These are phyloP conservation scores for Lophiostoma macrostomum DNA, from an alignment of 495 filamentous ascomycete species.

Conservation along the genomic window DNA sequence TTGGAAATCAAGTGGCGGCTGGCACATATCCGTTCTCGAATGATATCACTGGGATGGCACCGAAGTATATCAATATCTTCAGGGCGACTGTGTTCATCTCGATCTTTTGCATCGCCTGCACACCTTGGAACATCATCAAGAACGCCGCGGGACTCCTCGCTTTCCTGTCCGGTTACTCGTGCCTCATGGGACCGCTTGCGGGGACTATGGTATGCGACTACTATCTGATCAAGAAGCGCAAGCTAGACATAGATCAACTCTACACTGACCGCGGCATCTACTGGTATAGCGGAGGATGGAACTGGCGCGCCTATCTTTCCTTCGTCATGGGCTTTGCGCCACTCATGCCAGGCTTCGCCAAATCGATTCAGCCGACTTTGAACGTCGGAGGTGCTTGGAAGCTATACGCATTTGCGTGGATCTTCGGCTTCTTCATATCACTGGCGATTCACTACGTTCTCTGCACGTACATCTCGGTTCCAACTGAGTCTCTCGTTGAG, in stretches of 20 bases:
- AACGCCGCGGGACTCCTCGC: slow-evolving; percentile 45
- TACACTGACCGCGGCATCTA: slow-evolving; percentile 46
- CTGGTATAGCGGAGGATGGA: slow-evolving; percentile 45
- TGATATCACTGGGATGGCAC: slow-evolving; percentile 43
- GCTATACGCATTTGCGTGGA: slow-evolving; percentile 43
- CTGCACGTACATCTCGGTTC: slow-evolving; percentile 41
- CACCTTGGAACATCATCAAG: slow-evolving; percentile 52
- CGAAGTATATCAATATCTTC: slow-evolving; percentile 46
- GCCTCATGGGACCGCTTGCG: slow-evolving; percentile 49
- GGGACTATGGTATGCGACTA: slow-evolving; percentile 50
- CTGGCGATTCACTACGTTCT: slow-evolving; percentile 42
- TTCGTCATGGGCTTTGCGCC: slow-evolving; percentile 46
- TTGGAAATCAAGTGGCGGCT: slow-evolving; percentile 45
- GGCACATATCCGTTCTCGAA: slow-evolving; percentile 45
- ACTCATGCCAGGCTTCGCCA: slow-evolving; percentile 44
- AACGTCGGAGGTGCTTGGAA: slow-evolving; percentile 45
- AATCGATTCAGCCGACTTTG: slow-evolving; percentile 34
- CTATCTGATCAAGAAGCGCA: slow-evolving; percentile 42
- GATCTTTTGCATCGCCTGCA: slow-evolving; percentile 46
- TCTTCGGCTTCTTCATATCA: slow-evolving; percentile 41
- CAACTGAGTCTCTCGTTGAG: slow-evolving; percentile 39
- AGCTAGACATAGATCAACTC: slow-evolving; percentile 41
- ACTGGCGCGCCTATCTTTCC: slow-evolving; percentile 42
- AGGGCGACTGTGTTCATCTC: slow-evolving; percentile 41
- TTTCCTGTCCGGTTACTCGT: slow-evolving; percentile 48